Evolutionary conservation across 176 grass and related monocot genomes (phyloP).

Genomic region (Phyllostachys edulis): DNA sequence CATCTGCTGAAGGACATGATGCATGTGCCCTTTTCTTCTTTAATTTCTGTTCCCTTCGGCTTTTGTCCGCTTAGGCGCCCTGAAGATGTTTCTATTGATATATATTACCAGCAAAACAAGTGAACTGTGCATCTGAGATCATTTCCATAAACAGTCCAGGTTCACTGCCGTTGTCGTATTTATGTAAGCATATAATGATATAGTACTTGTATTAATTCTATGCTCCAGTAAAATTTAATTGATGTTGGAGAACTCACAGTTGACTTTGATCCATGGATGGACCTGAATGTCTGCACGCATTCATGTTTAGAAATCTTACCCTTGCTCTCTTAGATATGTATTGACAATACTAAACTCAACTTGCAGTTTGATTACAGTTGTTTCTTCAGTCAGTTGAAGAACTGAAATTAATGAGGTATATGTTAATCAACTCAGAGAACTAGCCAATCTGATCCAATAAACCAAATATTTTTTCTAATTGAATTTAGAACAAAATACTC

Average conservation of each 20-base stretch:
- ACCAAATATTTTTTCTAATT: neutral
- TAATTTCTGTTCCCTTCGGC: slow-evolving; percentile 34
- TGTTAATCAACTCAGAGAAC: neutral
- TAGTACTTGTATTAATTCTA: neutral
- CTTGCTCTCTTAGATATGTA: neutral
- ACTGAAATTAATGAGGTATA: neutral
- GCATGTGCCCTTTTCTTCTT: slow-evolving; percentile 31
- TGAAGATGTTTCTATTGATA: slow-evolving; percentile 24
- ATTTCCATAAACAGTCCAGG: slow-evolving; percentile 29
- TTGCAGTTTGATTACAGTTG: neutral
- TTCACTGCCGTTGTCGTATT: slow-evolving; percentile 23
- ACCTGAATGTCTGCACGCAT: neutral
- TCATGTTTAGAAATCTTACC: neutral
- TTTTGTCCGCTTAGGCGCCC: slow-evolving; percentile 14
- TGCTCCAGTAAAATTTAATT: neutral
- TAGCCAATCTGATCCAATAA: neutral
- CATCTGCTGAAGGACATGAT: slow-evolving; percentile 6
- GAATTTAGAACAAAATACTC: slow-evolving; percentile 3
- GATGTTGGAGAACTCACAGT: slow-evolving; percentile 10
- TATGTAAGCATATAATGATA: neutral
- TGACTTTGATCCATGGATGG: slow-evolving; percentile 18
- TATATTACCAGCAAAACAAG: slow-evolving; percentile 1
- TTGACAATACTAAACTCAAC: neutral
- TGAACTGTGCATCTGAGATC: slow-evolving; percentile 27
- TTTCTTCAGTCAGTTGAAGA: neutral